Evolutionary conservation across 768 basidiomycete genomes (phyloP).

Genomic region (Pleurotus ostreatus): DNA sequence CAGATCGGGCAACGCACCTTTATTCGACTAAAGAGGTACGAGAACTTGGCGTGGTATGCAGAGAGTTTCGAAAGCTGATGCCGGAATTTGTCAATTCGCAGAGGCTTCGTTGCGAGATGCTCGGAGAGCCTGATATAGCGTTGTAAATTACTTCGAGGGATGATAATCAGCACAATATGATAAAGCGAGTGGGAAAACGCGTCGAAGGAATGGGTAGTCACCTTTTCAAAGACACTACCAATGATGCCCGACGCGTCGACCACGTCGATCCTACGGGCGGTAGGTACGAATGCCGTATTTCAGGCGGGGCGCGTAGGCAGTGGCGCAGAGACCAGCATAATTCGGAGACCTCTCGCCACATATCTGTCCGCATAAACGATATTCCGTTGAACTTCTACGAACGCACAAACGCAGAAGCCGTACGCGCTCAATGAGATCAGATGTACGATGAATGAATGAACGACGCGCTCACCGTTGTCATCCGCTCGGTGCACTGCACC

Average conservation of each 20-base stretch:
- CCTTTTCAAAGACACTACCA: slow-evolving; percentile 16
- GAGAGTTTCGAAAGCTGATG: slow-evolving; percentile 15
- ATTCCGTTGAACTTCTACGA: background rate
- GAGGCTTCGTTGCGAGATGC: slow-evolving; percentile 15
- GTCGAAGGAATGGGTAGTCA: background rate
- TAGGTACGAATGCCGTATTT: slow-evolving; percentile 2
- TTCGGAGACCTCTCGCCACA: background rate
- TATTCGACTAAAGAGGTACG: slow-evolving; percentile 12
- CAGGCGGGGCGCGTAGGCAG: background rate
- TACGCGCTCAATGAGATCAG: too few relatives aligned
- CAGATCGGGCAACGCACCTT: slow-evolving; percentile 8
- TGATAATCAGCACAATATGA: slow-evolving; percentile 1
- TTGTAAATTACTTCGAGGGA: slow-evolving; percentile 11
- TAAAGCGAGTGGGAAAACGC: background rate
- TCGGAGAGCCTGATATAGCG: slow-evolving; percentile 19
- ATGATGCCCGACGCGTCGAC: slow-evolving; percentile 9
- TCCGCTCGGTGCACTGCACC: background rate
- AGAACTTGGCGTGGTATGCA: slow-evolving; percentile 17
- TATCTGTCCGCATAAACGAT: background rate
- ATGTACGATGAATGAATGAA: background rate
- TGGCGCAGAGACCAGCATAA: background rate
- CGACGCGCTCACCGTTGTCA: background rate
- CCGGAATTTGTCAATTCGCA: slow-evolving; percentile 14
- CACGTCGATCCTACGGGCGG: slow-evolving; percentile 15
- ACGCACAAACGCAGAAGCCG: background rate